phyloP scores from a whole-genome alignment of 2,329 filamentous ascomycete species.

The Magnaporthiopsis incrustans region DNA sequence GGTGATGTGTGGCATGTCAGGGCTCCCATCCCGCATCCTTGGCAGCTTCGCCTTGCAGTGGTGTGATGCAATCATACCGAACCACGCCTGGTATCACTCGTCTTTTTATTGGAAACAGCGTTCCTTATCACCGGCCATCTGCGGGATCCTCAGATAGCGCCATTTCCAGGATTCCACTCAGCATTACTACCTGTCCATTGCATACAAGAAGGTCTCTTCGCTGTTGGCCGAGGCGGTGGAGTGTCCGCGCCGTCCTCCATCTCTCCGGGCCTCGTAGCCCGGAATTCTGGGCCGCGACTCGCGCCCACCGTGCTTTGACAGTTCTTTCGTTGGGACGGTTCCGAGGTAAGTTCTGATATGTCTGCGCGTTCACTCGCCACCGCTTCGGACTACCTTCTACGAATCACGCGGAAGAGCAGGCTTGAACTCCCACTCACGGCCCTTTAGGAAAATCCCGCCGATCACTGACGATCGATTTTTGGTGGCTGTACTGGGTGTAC shows the following conservation, averaged over 20 bases:
- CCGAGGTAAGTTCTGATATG: neutral
- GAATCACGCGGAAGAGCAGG: neutral
- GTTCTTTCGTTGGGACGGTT: neutral
- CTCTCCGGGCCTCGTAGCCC: neutral
- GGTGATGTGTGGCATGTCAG: neutral
- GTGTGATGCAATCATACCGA: neutral
- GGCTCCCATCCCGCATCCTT: neutral
- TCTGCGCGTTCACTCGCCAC: too few species aligned
- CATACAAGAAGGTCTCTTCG: neutral
- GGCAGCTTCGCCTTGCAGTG: neutral
- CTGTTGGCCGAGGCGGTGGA: neutral
- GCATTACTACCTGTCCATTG: neutral
- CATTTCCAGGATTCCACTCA: neutral
- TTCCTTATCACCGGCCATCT: neutral
- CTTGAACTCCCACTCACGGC: neutral
- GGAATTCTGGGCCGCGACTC: neutral
- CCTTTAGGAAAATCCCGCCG: neutral
- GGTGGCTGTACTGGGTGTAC: conserved; percentile 34
- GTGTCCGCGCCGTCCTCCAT: too few species aligned
- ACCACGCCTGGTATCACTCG: neutral
- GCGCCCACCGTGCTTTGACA: neutral
- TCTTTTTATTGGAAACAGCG: neutral
- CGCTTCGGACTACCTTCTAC: too few species aligned
- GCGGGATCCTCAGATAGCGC: neutral
- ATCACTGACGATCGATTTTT: conserved; percentile 33